A percentile compares a stretch with the other conserved stretches of the same genome.
These are phyloP conservation scores for Fusarium sp. DNA, from an alignment of 2,329 filamentous ascomycete genomes.

Conservation along the genomic window DNA sequence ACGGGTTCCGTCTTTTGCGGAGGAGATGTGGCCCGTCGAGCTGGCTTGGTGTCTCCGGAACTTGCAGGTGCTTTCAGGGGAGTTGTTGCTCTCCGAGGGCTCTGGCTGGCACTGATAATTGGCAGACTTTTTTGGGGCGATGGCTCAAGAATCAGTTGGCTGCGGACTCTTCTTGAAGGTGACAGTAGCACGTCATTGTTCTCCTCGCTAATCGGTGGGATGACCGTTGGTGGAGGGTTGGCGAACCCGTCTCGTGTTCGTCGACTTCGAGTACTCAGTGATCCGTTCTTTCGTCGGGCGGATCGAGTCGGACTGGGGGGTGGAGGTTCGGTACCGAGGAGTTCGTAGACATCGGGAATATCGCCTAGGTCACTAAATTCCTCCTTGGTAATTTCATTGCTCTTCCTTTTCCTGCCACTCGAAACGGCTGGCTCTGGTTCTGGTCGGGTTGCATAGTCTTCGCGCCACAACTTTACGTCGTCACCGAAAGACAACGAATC, in stretches of 20 bases:
- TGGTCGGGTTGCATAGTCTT: conserved; percentile 55
- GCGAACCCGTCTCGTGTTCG: conserved; percentile 29
- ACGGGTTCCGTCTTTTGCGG: not conserved
- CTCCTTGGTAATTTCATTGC: conserved; percentile 57
- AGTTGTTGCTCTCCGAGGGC: conserved; percentile 14
- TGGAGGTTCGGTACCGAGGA: conserved; percentile 56
- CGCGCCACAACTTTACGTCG: conserved; percentile 57
- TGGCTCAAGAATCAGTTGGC: conserved; percentile 21
- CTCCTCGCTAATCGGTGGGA: conserved; percentile 35
- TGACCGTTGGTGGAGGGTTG: not conserved
- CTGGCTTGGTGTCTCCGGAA: conserved; percentile 5
- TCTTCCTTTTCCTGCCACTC: conserved; percentile 65
- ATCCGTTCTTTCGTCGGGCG: conserved; percentile 36
- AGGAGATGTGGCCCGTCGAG: not conserved
- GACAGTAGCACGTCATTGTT: conserved; percentile 42
- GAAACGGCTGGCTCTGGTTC: conserved; percentile 53
- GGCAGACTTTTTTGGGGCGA: conserved; percentile 14
- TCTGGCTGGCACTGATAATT: conserved; percentile 6
- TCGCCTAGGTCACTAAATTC: conserved; percentile 56
- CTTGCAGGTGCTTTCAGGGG: conserved; percentile 19
- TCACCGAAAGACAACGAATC: conserved; percentile 53
- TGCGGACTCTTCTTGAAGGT: conserved; percentile 42
- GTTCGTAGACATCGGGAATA: conserved; percentile 66
- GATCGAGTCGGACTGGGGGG: conserved; percentile 51
- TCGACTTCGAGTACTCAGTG: conserved; percentile 35